Percentiles rank a stretch among this genome's conserved stretches.
phyloP scores from a whole-genome alignment of 2,329 filamentous ascomycete species.

The Neofusicoccum sp. region DNA sequence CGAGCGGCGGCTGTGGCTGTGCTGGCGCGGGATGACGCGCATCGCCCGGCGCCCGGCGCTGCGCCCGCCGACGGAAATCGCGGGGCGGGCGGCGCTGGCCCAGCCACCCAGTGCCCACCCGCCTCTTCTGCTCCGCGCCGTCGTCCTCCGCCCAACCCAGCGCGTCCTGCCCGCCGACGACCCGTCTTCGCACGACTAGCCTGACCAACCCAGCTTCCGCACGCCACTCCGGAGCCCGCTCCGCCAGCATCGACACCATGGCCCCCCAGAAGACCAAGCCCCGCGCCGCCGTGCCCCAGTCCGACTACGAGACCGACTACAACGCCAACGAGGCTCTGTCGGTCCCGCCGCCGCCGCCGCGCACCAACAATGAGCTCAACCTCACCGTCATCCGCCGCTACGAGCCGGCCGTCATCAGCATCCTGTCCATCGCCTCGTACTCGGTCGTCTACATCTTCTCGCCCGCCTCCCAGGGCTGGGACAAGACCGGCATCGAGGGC shows the following conservation, averaged over 20 bases:
- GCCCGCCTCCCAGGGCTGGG: constrained; percentile 66
- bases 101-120: no score
- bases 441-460: constrained; percentile 82
- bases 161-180: no score
- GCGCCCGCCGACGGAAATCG: no score
- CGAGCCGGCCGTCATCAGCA: constrained; percentile 68
- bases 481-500: constrained; percentile 82
- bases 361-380: constrained; percentile 84
- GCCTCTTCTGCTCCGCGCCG: no score
- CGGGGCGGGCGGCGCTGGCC: no score
- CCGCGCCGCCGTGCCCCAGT: constrained; percentile 46
- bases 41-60: no score
- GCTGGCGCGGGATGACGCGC: not conserved
- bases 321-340: constrained; percentile 26
- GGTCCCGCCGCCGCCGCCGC: constrained; percentile 47
- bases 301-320: constrained; percentile 54
- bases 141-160: no score
- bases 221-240: not conserved
- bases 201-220: not conserved
- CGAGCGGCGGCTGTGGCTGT: constrained; percentile 6
- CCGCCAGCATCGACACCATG: constrained; percentile 22
- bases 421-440: constrained; percentile 79
- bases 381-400: constrained; percentile 79
- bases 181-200: no score
- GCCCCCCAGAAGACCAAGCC: constrained; percentile 29